These are phyloP conservation scores for Aegilops sharonensis DNA, from an alignment of 176 grass and related monocot genomes.

Conservation along the genomic window DNA sequence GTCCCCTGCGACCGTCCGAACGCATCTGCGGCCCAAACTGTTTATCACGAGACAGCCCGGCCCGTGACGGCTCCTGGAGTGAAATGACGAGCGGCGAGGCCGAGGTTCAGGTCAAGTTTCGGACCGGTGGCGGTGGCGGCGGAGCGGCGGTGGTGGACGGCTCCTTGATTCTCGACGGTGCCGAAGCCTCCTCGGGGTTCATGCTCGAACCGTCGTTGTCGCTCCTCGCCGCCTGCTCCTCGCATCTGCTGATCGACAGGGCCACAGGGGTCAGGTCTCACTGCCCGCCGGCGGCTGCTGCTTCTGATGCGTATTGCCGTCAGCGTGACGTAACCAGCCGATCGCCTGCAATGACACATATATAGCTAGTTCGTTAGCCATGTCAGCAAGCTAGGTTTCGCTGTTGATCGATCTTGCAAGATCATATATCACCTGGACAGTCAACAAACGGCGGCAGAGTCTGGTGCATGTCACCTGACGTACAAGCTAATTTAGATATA, in stretches of 20 bases:
- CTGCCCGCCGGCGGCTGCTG: not conserved
- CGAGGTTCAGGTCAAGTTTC: slow-evolving; percentile 38
- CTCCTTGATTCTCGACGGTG: not conserved
- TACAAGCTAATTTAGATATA: not conserved
- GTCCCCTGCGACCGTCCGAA: not conserved
- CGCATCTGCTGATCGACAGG: slow-evolving; percentile 18
- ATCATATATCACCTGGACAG: not conserved
- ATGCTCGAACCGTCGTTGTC: slow-evolving; percentile 31
- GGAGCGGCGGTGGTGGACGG: not conserved
- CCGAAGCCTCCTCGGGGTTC: slow-evolving; percentile 19
- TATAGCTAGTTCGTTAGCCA: not conserved
- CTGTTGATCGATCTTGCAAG: not conserved
- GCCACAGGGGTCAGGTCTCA: slow-evolving; percentile 22
- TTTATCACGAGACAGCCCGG: too few species aligned
- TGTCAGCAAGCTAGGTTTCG: not conserved
- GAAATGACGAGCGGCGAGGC: slow-evolving; percentile 14
- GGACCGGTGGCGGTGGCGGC: not conserved
- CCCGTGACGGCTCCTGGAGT: too few species aligned
- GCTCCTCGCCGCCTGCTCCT: slow-evolving; percentile 23
- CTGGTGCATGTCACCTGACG: slow-evolving; percentile 18
- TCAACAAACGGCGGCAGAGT: slow-evolving; percentile 28
- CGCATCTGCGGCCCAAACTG: not conserved
- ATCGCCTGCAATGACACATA: slow-evolving; percentile 3
- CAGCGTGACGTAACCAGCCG: not conserved
- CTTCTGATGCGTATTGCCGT: not conserved